phyloP scores from a whole-genome alignment of 257 asterid species.

The Solanum tacnaense region DNA sequence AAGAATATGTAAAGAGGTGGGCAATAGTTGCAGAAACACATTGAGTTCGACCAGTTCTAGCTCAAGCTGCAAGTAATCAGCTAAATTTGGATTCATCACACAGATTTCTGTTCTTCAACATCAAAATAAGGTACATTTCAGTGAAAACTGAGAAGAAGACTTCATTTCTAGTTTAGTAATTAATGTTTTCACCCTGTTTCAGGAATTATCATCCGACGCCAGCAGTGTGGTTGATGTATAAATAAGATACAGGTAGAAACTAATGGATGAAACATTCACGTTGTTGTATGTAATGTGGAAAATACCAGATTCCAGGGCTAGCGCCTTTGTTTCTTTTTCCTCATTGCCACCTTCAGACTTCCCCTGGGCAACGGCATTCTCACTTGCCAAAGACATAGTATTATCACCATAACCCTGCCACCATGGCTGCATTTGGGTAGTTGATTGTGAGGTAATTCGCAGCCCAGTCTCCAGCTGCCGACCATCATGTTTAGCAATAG shows the following conservation, averaged over 20 bases:
- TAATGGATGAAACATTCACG: neutral
- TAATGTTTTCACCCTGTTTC: neutral
- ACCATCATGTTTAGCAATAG: slow-evolving; percentile 40
- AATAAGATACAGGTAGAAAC: neutral
- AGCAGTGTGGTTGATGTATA: neutral
- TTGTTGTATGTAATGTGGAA: neutral
- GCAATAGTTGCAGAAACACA: neutral
- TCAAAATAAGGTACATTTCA: neutral
- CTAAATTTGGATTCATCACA: neutral
- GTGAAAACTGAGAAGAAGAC: neutral
- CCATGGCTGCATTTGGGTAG: slow-evolving; percentile 53
- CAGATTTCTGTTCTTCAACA: neutral
- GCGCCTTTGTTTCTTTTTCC: slow-evolving; percentile 15
- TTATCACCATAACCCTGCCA: slow-evolving; percentile 55
- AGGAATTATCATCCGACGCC: neutral
- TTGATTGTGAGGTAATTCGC: slow-evolving; percentile 24
- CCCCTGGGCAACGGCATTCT: slow-evolving; percentile 15
- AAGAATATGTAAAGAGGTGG: neutral
- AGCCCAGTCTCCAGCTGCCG: slow-evolving; percentile 34
- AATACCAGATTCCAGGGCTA: slow-evolving; percentile 42
- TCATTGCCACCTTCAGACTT: slow-evolving; percentile 21
- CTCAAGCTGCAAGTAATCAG: neutral
- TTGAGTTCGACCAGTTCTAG: neutral
- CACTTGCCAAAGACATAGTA: slow-evolving; percentile 29
- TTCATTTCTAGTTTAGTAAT: neutral